phyloP scores from a whole-genome alignment of 306 rosid genomes.

The Malus sylvestris region DNA sequence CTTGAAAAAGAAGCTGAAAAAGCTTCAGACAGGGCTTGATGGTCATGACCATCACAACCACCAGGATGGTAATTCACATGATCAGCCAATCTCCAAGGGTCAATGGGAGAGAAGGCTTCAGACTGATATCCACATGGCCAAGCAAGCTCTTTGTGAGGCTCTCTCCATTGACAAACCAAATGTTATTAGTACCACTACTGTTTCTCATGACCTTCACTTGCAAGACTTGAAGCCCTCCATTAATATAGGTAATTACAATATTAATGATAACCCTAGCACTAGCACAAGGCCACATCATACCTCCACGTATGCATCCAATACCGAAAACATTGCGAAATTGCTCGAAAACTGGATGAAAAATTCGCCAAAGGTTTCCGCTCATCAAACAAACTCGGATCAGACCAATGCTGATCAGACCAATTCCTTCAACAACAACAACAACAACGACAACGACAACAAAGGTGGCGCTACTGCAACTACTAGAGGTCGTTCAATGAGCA shows the following conservation, averaged over 20 bases:
- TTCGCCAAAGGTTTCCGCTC: slow-evolving; percentile 30
- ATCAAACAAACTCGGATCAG: slow-evolving; percentile 6
- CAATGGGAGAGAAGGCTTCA: slow-evolving; percentile 97
- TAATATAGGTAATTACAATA: neutral
- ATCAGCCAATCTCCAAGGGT: slow-evolving; percentile 43
- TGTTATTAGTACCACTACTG: neutral
- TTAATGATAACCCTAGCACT: neutral
- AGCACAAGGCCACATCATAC: slow-evolving; percentile 15
- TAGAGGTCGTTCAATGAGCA: slow-evolving; percentile 2
- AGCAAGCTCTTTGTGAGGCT: slow-evolving; percentile 76
- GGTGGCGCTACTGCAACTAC: neutral
- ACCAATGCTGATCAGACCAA: neutral
- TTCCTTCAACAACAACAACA: slow-evolving; percentile 6
- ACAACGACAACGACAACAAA: neutral
- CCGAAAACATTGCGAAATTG: slow-evolving; percentile 64
- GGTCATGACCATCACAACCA: slow-evolving; percentile 7
- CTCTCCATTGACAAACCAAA: slow-evolving; percentile 54
- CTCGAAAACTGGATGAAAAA: slow-evolving; percentile 68
- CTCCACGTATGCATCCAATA: slow-evolving; percentile 60
- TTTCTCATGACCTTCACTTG: neutral
- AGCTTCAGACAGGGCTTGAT: slow-evolving; percentile 21
- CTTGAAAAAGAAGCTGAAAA: slow-evolving; percentile 36
- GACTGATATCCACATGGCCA: slow-evolving; percentile 83
- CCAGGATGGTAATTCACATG: slow-evolving; percentile 19
- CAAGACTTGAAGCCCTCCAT: slow-evolving; percentile 32